Conservation (phyloP, 78 protist species). For the Dictyostelium discoideum region dicty_2.7 NC_007088.5:4990501-4991000, state of each 20-base stretch:
- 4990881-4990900: constrained; percentile 15
- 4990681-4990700: constrained; percentile 50
- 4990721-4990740: constrained; percentile 61
- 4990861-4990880: too few relatives aligned
- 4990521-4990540: too few relatives aligned
- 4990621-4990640: not conserved
- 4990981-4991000: constrained; percentile 19
- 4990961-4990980: constrained; percentile 47
- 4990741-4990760: not conserved
- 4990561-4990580: not conserved
- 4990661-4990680: not conserved
- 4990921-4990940: constrained; percentile 33
- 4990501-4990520: too few relatives aligned
- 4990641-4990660: not conserved
- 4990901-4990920: constrained; percentile 75
- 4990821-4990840: too few relatives aligned
- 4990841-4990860: too few relatives aligned
- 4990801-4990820: too few relatives aligned
- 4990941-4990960: constrained; percentile 20
- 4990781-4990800: too few relatives aligned
- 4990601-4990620: not conserved
- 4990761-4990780: too few relatives aligned
- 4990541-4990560: not conserved
- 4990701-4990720: constrained; percentile 56
- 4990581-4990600: not conserved